phyloP scores from a whole-genome alignment of 176 grass and related monocot genomes.

The Phyllostachys edulis region DNA sequence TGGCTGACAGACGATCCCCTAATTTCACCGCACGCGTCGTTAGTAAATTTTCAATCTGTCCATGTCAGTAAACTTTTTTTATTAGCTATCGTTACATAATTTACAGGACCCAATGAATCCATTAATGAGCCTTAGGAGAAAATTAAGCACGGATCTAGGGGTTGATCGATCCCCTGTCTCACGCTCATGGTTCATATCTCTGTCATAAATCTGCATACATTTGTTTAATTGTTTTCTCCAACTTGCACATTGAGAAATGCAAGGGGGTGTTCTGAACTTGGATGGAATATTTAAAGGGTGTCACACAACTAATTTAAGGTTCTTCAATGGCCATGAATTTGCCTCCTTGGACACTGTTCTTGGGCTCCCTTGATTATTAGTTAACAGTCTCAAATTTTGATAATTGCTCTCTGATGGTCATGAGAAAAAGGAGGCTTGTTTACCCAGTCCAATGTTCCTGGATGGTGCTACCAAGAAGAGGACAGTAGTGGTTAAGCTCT shows the following conservation, averaged over 20 bases:
- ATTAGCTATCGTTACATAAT: not conserved
- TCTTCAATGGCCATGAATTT: constrained; percentile 30
- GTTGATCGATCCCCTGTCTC: constrained; percentile 35
- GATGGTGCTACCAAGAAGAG: constrained; percentile 43
- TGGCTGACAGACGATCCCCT: no score
- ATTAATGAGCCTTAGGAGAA: constrained; percentile 33
- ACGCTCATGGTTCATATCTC: constrained; percentile 26
- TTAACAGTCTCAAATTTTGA: not conserved
- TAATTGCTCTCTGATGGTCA: constrained; percentile 15
- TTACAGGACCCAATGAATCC: constrained; percentile 22
- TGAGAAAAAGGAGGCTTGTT: constrained; percentile 25
- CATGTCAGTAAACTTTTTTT: not conserved
- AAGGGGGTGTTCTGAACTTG: not conserved
- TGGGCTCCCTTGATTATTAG: constrained; percentile 22
- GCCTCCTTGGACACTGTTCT: constrained; percentile 1
- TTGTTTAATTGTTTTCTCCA: constrained; percentile 26
- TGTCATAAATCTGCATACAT: constrained; percentile 18
- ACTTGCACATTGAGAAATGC: not conserved
- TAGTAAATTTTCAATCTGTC: not conserved
- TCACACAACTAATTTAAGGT: constrained; percentile 24
- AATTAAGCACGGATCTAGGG: constrained; percentile 45
- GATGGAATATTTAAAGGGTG: not conserved
- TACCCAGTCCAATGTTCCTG: constrained; percentile 42
- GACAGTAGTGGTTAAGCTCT: constrained; percentile 42
- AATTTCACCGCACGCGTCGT: not conserved